Conservation (phyloP, 2,329 filamentous ascomycete species). For the Tolypocladium guangdongense region DNA sequence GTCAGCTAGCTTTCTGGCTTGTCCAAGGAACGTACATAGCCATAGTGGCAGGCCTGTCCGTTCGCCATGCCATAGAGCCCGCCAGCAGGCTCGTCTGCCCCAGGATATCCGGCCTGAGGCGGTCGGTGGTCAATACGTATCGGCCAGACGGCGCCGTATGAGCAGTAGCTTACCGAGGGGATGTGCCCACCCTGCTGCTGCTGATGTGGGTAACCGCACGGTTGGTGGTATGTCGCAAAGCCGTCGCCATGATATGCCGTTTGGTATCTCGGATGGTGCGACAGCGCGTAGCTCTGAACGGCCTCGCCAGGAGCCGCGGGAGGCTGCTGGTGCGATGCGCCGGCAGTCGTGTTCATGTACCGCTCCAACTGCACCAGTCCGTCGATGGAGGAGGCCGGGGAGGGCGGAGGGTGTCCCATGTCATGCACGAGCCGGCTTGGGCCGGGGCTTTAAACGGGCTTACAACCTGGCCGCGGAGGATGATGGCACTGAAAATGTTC, state of each 20-base stretch:
- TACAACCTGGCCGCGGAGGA: background rate
- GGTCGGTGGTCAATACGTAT: background rate
- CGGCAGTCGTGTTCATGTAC: background rate
- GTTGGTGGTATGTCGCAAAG: background rate
- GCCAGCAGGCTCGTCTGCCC: background rate
- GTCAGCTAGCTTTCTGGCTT: too few relatives aligned
- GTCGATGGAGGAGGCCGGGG: conserved; percentile 30
- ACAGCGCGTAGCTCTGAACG: background rate
- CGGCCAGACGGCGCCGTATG: background rate
- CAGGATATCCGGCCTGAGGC: background rate
- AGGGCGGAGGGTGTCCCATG: conserved; percentile 31
- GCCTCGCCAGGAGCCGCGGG: background rate
- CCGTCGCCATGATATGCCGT: background rate
- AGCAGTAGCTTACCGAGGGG: background rate
- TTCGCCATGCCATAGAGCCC: background rate
- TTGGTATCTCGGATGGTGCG: background rate
- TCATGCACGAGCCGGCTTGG: conserved; percentile 4
- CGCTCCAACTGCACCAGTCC: conserved; percentile 5
- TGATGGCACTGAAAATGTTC: background rate
- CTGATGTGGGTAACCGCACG: background rate
- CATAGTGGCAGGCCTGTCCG: background rate
- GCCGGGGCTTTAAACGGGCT: background rate
- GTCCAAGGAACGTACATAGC: background rate
- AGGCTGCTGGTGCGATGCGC: background rate
- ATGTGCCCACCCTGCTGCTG: background rate